phyloP scores from a whole-genome alignment of 2,329 filamentous ascomycete species.

The Pseudogymnoascus sp. region DNA sequence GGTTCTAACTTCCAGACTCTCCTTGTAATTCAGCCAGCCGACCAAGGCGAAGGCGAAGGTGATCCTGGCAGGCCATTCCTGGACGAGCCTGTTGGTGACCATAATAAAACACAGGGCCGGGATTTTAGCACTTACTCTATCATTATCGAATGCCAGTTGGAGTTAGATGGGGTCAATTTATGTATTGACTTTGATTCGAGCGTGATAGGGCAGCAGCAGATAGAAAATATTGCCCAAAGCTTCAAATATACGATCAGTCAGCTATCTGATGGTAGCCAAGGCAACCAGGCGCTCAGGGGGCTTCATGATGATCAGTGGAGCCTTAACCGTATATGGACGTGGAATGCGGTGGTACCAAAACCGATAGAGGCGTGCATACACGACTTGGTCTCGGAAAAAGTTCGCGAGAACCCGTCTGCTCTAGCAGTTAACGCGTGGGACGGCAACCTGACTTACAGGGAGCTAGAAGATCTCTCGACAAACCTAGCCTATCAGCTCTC shows the following conservation, averaged over 20 bases:
- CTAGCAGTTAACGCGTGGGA: slow-evolving; percentile 14
- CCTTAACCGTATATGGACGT: neutral
- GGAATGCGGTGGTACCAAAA: neutral
- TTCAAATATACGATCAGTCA: neutral
- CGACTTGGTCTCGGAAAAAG: slow-evolving; percentile 1
- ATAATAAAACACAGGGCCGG: neutral
- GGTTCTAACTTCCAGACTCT: slow-evolving; percentile 20
- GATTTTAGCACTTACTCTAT: slow-evolving; percentile 8
- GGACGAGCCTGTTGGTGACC: neutral
- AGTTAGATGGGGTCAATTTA: slow-evolving; percentile 1
- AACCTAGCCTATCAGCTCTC: slow-evolving; percentile 9
- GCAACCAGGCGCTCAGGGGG: neutral
- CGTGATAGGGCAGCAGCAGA: neutral
- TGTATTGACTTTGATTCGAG: slow-evolving; percentile 8
- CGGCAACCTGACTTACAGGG: slow-evolving; percentile 18
- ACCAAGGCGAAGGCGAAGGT: neutral
- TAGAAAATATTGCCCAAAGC: neutral
- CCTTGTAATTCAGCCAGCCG: slow-evolving; percentile 18
- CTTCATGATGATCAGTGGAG: neutral
- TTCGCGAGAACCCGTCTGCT: slow-evolving; percentile 2
- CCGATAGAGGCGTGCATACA: slow-evolving; percentile 4
- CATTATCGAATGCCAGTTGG: neutral
- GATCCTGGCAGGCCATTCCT: neutral
- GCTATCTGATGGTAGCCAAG: neutral
- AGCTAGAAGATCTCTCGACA: slow-evolving; percentile 21